phyloP scores from a whole-genome alignment of 257 asterid species.

The Jaltomata sinuosa region DNA sequence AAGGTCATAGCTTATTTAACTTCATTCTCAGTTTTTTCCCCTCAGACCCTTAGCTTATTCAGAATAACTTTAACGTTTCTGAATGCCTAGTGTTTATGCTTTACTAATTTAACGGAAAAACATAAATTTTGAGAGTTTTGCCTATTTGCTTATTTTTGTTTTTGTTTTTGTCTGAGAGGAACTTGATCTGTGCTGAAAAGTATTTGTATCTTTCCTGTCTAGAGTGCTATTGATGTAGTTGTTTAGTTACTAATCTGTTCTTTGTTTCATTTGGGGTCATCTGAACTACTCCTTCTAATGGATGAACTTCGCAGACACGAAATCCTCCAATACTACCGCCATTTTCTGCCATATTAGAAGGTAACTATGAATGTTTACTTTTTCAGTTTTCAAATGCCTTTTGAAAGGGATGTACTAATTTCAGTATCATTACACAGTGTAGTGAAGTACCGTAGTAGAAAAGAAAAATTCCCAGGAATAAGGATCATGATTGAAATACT shows the following conservation, averaged over 20 bases:
- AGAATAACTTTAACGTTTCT: not conserved
- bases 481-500: not conserved
- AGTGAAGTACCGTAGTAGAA: not conserved
- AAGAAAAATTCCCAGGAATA: not conserved
- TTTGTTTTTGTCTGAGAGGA: not conserved
- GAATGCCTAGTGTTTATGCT: not conserved
- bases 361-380: constrained; percentile 21
- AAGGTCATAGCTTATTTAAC: not conserved
- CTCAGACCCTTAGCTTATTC: not conserved
- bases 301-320: constrained; percentile 53
- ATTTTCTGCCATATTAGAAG: constrained; percentile 64
- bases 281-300: not conserved
- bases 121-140: not conserved
- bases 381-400: not conserved
- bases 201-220: not conserved
- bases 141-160: not conserved
- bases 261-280: not conserved
- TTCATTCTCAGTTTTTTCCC: not conserved
- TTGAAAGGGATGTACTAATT: not conserved
- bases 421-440: not conserved
- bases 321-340: constrained; percentile 86
- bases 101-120: not conserved
- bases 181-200: not conserved
- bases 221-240: not conserved
- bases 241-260: not conserved